Evolutionary conservation across 1,139 yeast species (phyloP), one percentile per base, ranked within the genome.

Genomic region (Kodamaea sp.): DNA sequence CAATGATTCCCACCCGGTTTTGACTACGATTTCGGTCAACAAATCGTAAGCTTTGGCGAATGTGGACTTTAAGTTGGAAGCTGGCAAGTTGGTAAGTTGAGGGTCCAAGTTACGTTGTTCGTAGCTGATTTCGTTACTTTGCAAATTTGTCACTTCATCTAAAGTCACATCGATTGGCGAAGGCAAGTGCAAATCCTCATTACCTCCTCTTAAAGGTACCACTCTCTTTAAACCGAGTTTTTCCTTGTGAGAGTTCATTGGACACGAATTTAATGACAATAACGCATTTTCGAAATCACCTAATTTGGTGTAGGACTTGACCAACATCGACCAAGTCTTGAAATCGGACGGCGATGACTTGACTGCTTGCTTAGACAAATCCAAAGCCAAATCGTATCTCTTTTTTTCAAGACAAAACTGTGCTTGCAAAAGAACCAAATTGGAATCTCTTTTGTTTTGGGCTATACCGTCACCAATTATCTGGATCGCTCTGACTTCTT

Each of bases 1-100:
- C 37, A 92, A 67, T n/a, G 80, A 76, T 50, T 88, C 92, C 98
- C 98, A 92, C 4, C 97, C 97, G 15, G 86, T 73, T 35, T 75
- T 73, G 37, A 73, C 65, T 22, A 80, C 83, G 40, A 90, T 78
- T 28, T 76, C 79, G 0, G 97, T 87, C 41, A 92, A 69, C 43
- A 89, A 66, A 35, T 83, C 85, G 57, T 89, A 92, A 1, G 94
- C 92, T 50, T 72, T 76, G 24, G 82, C 78, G 59, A 86, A 86
- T 1, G 96, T 87, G 4, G 90, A 83, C 47, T 83, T 80, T 39
- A 89, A 73, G 31, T 78, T 75, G 0, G 87, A 78, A 2, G 92
- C 90, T 12, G 94, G 95, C 43, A 92, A 74, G 41, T 82, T 74
- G 18, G 78, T 55, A 42, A 90, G 71, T 24, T 76, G 78, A 3